Evolutionary conservation across 202 grass and related monocot species (phyloP).

Genomic region (Digitaria exilis): DNA sequence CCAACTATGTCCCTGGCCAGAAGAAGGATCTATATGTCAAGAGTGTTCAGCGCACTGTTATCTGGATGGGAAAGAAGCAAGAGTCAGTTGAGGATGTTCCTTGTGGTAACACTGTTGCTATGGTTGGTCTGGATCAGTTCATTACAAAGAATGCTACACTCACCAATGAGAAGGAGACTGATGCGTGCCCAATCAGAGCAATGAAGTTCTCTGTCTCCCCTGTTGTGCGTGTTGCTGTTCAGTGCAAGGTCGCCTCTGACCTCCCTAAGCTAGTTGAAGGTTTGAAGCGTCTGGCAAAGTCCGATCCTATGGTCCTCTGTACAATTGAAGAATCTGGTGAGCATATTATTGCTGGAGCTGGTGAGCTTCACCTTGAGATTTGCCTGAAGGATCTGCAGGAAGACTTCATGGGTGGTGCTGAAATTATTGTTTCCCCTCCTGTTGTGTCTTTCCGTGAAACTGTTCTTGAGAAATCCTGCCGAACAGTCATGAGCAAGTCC

Average conservation of each 20-base stretch:
- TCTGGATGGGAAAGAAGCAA: slow-evolving; percentile 85
- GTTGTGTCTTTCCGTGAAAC: slow-evolving; percentile 85
- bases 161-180: slow-evolving; percentile 64
- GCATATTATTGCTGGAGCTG: slow-evolving; percentile 73
- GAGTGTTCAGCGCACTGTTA: slow-evolving; percentile 66
- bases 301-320: slow-evolving; percentile 75
- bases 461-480: slow-evolving; percentile 67
- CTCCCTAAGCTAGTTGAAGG: slow-evolving; percentile 73
- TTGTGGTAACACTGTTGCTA: slow-evolving; percentile 75
- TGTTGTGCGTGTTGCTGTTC: slow-evolving; percentile 68
- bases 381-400: slow-evolving; percentile 88
- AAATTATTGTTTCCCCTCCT: slow-evolving; percentile 63
- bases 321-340: slow-evolving; percentile 59
- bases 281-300: slow-evolving; percentile 65
- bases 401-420: slow-evolving; percentile 80
- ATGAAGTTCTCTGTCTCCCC: slow-evolving; percentile 78
- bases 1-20: slow-evolving; percentile 59
- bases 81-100: slow-evolving; percentile 69
- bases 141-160: slow-evolving; percentile 80
- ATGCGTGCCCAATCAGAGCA: slow-evolving; percentile 64
- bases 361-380: slow-evolving; percentile 78
- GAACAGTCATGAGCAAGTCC: slow-evolving; percentile 84
- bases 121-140: slow-evolving; percentile 75
- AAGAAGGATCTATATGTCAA: slow-evolving; percentile 68
- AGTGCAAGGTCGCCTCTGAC: slow-evolving; percentile 70